Conservation (phyloP, 1,284 basidiomycete species). For the Neolentinus lepideus region DNA sequence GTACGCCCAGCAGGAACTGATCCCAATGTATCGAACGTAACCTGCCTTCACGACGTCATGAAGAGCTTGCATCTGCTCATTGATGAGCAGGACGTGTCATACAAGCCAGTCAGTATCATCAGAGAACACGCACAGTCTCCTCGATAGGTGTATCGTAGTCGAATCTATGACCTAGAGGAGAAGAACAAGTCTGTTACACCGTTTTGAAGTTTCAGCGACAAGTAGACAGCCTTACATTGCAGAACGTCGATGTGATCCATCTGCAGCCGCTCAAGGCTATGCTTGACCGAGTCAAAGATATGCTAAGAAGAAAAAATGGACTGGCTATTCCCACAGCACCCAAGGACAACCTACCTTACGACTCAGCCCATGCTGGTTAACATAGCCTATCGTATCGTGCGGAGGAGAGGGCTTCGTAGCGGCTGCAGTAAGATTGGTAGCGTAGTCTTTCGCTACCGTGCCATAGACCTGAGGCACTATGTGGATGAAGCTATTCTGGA, state of each 20-base stretch:
- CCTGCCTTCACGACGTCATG: slow-evolving; percentile 29
- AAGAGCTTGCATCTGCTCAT: slow-evolving; percentile 24
- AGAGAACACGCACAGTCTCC: slow-evolving; percentile 19
- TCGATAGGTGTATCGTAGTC: slow-evolving; percentile 50
- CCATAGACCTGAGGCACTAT: slow-evolving; percentile 3
- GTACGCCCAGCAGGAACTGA: slow-evolving; percentile 32
- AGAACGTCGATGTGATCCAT: slow-evolving; percentile 67
- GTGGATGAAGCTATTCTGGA: no score
- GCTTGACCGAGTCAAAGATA: slow-evolving; percentile 66
- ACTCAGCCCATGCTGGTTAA: slow-evolving; percentile 27
- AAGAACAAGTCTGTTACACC: neutral
- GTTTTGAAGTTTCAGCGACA: no score
- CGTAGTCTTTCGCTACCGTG: slow-evolving; percentile 1
- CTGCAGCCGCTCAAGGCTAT: slow-evolving; percentile 55
- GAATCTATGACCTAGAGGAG: slow-evolving; percentile 35
- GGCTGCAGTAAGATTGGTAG: neutral
- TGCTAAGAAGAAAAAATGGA: slow-evolving; percentile 28
- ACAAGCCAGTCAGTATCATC: no score
- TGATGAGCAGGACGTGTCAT: neutral
- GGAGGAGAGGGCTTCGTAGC: slow-evolving; percentile 1
- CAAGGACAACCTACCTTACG: slow-evolving; percentile 21
- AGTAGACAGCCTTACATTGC: slow-evolving; percentile 29
- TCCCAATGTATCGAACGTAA: slow-evolving; percentile 28
- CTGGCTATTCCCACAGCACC: slow-evolving; percentile 12
- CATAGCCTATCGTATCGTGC: slow-evolving; percentile 15